Conservation (phyloP, 495 filamentous ascomycete genomes). For the Letharia lupina region DNA sequence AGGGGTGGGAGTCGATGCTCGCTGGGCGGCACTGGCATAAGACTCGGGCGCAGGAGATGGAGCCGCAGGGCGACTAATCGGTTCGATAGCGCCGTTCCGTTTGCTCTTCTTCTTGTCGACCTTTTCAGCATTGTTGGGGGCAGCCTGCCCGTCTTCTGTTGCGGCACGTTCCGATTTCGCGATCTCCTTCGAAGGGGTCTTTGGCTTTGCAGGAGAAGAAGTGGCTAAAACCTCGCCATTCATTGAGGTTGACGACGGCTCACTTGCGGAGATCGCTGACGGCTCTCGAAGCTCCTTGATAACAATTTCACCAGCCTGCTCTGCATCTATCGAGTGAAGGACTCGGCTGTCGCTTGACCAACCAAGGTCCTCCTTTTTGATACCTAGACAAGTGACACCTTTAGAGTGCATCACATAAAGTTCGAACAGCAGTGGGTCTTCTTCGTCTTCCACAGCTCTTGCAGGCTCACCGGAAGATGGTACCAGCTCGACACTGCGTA, state of each 20-base stretch:
- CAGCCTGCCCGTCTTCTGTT: conserved; percentile 32
- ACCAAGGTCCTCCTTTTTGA: conserved; percentile 81
- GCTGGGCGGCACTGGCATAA: conserved; percentile 18
- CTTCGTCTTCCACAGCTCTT: conserved; percentile 42
- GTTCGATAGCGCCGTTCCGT: conserved; percentile 37
- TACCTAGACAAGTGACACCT: conserved; percentile 75
- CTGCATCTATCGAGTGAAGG: conserved; percentile 63
- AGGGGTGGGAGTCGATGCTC: conserved; percentile 16
- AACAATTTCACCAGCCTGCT: conserved; percentile 51
- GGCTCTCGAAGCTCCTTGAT: conserved; percentile 43
- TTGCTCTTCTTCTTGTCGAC: conserved; percentile 53
- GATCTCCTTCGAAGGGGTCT: conserved; percentile 35
- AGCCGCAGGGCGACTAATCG: conserved; percentile 29
- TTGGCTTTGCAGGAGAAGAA: conserved; percentile 33
- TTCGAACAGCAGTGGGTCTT: conserved; percentile 68
- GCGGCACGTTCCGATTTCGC: conserved; percentile 25
- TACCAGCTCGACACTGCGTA: conserved; percentile 84
- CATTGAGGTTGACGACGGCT: conserved; percentile 38
- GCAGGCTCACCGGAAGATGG: conserved; percentile 47
- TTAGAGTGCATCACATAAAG: conserved; percentile 96
- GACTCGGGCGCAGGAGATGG: conserved; percentile 17
- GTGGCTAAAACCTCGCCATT: conserved; percentile 40
- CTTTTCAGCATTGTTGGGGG: conserved; percentile 39
- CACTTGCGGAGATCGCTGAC: conserved; percentile 34
- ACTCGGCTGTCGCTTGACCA: conserved; percentile 84